These are phyloP conservation scores for Ophiocordyceps unilateralis DNA, from an alignment of 2,329 filamentous ascomycete species.

Conservation along the genomic window DNA sequence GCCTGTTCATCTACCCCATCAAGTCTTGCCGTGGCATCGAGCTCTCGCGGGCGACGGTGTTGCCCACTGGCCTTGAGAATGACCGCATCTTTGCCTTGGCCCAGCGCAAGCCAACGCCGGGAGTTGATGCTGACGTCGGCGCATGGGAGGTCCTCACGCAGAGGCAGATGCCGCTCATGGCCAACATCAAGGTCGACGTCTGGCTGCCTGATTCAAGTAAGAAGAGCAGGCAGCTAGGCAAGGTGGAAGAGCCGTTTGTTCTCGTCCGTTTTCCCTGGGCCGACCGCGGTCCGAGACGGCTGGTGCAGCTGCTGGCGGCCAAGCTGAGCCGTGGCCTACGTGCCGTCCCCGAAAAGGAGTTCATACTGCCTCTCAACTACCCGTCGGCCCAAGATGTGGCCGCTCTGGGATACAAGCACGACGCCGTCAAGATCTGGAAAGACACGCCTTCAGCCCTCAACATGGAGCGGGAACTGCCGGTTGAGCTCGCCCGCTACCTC, in stretches of 20 bases:
- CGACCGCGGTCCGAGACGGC: constrained; percentile 29
- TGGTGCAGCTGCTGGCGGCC: constrained; percentile 25
- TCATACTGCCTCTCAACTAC: constrained; percentile 47
- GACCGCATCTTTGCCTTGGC: constrained; percentile 77
- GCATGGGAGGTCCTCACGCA: constrained; percentile 58
- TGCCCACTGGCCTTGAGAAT: constrained; percentile 54
- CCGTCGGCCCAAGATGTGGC: constrained; percentile 40
- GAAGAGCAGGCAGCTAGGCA: constrained; percentile 30
- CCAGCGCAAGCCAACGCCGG: constrained; percentile 22
- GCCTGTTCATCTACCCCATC: constrained; percentile 65
- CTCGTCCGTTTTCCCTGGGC: constrained; percentile 50
- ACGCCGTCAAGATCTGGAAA: constrained; percentile 48
- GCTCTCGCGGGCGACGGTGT: constrained; percentile 43
- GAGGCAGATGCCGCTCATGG: constrained; percentile 51
- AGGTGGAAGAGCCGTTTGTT: constrained; percentile 39
- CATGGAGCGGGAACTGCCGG: constrained; percentile 38
- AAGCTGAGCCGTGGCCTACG: constrained; percentile 31
- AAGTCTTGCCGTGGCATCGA: constrained; percentile 71
- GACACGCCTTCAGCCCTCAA: constrained; percentile 38
- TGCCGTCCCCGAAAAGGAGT: constrained; percentile 41
- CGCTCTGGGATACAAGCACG: constrained; percentile 38
- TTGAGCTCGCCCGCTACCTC: constrained; percentile 46
- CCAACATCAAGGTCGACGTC: constrained; percentile 48
- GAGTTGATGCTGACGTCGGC: constrained; percentile 4
- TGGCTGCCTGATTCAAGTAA: constrained; percentile 52